Evolutionary conservation across 1,284 basidiomycete species (phyloP).

Genomic region (Ceratorhiza oryzae-sativae): DNA sequence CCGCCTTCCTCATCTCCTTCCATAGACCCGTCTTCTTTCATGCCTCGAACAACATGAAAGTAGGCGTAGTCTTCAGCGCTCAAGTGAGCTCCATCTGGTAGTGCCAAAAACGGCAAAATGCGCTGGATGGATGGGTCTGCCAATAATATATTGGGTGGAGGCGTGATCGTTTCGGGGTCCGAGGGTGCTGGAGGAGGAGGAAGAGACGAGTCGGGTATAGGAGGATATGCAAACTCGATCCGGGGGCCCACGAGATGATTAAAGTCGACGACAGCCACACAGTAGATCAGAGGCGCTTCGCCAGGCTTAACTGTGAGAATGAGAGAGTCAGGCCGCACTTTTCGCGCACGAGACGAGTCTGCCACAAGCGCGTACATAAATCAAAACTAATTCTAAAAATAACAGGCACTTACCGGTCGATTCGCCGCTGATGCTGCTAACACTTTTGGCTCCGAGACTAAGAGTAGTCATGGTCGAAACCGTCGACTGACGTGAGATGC

Average conservation of each 20-base stretch:
- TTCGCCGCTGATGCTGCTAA: constrained; percentile 15
- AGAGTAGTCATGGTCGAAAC: constrained; percentile 31
- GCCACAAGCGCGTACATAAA: not conserved
- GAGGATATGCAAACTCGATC: constrained; percentile 74
- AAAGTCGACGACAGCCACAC: constrained; percentile 88
- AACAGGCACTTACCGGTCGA: constrained; percentile 16
- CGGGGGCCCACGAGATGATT: constrained; percentile 91
- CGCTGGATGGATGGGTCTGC: constrained; percentile 82
- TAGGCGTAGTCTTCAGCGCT: constrained; percentile 96
- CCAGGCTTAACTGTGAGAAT: constrained; percentile 60
- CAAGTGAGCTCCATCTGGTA: constrained; percentile 97
- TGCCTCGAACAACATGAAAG: constrained; percentile 77
- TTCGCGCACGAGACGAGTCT: constrained; percentile 51
- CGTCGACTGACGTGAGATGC: constrained; percentile 24
- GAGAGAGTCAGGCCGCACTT: constrained; percentile 77
- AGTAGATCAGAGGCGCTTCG: constrained; percentile 71
- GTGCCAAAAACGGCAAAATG: constrained; percentile 93
- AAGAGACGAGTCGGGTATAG: constrained; percentile 27
- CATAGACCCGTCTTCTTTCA: constrained; percentile 33
- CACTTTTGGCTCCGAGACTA: constrained; percentile 31
- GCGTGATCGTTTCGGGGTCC: constrained; percentile 53
- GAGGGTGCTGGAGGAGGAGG: constrained; percentile 28
- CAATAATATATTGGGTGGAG: constrained; percentile 60
- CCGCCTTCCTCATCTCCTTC: constrained; percentile 27
- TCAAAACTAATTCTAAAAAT: not conserved